A percentile compares a stretch with the other conserved stretches of the same genome.
Evolutionary conservation across 352 stramenopile genomes (phyloP).

Genomic region (Phytophthora tubulina): DNA sequence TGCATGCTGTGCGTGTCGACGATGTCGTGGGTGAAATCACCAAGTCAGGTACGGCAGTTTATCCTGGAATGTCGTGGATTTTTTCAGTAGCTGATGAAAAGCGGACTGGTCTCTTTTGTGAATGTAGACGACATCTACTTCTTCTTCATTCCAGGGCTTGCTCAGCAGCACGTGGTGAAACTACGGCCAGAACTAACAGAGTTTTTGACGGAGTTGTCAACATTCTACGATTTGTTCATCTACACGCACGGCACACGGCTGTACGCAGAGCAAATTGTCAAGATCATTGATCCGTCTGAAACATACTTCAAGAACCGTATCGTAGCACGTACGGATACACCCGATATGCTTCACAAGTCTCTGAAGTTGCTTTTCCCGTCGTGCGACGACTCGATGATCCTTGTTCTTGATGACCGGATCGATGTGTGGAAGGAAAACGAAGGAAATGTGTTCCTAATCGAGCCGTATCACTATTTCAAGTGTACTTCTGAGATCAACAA

Average conservation of each 20-base stretch:
- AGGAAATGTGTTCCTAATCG: slow-evolving; percentile 88
- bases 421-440: slow-evolving; percentile 92
- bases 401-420: slow-evolving; percentile 86
- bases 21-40: slow-evolving; percentile 71
- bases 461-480: slow-evolving; percentile 89
- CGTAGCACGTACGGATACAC: slow-evolving; percentile 87
- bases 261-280: slow-evolving; percentile 95
- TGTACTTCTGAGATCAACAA: slow-evolving; percentile 89
- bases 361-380: slow-evolving; percentile 89
- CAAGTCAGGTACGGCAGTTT: slow-evolving; percentile 52
- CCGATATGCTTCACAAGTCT: slow-evolving; percentile 89
- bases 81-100: slow-evolving; percentile 1
- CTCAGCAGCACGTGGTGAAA: slow-evolving; percentile 94
- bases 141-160: slow-evolving; percentile 80
- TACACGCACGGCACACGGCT: slow-evolving; percentile 95
- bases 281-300: slow-evolving; percentile 91
- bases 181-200: slow-evolving; percentile 90
- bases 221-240: slow-evolving; percentile 94
- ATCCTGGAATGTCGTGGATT: background rate
- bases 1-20: slow-evolving; percentile 92
- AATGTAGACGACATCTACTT: slow-evolving; percentile 79
- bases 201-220: slow-evolving; percentile 89
- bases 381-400: slow-evolving; percentile 90
- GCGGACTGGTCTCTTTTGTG: slow-evolving; percentile 1
- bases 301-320: slow-evolving; percentile 90